A percentile compares a stretch with the other conserved stretches of the same genome.
Conservation (phyloP, 768 basidiomycete genomes). For the Cystofilobasidium ferigula region DNA sequence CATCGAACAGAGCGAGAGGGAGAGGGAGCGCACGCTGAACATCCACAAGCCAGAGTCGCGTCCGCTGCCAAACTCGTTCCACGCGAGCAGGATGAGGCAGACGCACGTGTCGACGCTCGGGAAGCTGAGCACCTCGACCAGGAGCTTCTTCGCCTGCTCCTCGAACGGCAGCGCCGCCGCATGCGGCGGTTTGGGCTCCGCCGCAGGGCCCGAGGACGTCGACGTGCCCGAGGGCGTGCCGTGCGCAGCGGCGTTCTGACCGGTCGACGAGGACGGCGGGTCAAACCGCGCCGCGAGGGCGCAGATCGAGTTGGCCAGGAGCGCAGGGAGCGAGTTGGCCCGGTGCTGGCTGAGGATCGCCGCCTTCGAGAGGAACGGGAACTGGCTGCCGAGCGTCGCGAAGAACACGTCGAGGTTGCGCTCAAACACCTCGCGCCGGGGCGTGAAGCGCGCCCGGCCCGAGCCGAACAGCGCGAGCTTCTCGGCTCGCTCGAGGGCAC, state of each 20-base stretch:
- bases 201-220: neutral
- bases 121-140: conserved; percentile 17
- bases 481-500: neutral
- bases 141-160: conserved; percentile 20
- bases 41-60: neutral
- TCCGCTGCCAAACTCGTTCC: conserved; percentile 9
- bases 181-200: neutral
- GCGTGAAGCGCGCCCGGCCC: conserved; percentile 1
- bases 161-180: conserved; percentile 16
- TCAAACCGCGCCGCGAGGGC: conserved; percentile 19
- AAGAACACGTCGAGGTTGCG: conserved; percentile 15
- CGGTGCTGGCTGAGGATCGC: conserved; percentile 16
- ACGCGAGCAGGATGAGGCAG: neutral
- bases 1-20: neutral
- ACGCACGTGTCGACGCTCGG: conserved; percentile 19
- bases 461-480: conserved; percentile 16
- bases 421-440: conserved; percentile 16
- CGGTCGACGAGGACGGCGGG: neutral
- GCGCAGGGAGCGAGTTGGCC: conserved; percentile 11
- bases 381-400: neutral
- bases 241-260: neutral
- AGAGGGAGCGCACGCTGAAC: neutral
- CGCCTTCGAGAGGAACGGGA: conserved; percentile 9
- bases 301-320: conserved; percentile 23
- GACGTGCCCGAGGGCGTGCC: conserved; percentile 10